Conservation (phyloP, 371 early-diverging fungal species). For the Apophysomyces trapeziformis region DNA sequence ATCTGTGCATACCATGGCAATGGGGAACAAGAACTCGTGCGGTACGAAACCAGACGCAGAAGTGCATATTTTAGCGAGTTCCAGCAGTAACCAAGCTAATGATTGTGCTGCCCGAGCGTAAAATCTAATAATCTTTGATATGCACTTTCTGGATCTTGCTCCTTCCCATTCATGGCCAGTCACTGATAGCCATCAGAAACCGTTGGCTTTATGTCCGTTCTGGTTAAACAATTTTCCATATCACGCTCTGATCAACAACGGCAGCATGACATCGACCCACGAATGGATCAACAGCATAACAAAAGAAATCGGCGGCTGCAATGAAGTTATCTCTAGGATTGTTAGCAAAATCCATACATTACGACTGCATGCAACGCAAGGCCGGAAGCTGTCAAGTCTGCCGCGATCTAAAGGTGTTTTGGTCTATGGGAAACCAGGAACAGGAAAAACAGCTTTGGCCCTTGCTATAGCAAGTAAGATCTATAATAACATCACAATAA, state of each 20-base stretch:
- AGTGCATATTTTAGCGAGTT: too few species aligned
- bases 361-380: constrained; percentile 13
- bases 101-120: too few species aligned
- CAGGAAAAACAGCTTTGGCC: constrained; percentile 69
- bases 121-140: too few species aligned
- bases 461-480: constrained; percentile 53
- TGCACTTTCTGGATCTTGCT: neutral
- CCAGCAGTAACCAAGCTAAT: too few species aligned
- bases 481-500: neutral
- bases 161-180: neutral
- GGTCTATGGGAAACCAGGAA: constrained; percentile 66
- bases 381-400: constrained; percentile 13
- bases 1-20: too few species aligned
- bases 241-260: neutral
- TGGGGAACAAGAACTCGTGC: too few species aligned
- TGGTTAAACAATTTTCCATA: constrained; percentile 5
- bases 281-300: constrained; percentile 41
- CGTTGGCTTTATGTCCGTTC: neutral
- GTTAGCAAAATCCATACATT: constrained; percentile 24
- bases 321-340: constrained; percentile 35
- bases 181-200: neutral
- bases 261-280: neutral
- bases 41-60: too few species aligned
- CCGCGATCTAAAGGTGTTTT: constrained; percentile 52
- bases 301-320: constrained; percentile 48